These are phyloP conservation scores for Rhododendron ferrugineum DNA, from an alignment of 148 eudicot species.

Conservation along the genomic window DNA sequence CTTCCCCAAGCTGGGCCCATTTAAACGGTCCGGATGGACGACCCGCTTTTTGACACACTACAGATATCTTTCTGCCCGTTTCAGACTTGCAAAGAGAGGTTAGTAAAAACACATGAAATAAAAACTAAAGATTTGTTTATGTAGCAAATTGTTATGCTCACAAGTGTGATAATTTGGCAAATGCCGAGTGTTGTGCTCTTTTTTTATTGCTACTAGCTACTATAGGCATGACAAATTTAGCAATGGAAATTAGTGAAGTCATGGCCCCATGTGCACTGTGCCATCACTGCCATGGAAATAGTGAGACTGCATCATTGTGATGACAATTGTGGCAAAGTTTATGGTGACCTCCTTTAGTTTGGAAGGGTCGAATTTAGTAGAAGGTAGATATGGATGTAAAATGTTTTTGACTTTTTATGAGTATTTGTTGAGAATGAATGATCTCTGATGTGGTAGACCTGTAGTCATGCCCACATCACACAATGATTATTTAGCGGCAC, in stretches of 20 bases:
- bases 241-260: not conserved
- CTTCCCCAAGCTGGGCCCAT: not conserved
- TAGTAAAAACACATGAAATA: not conserved
- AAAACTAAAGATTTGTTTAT: not conserved
- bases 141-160: not conserved
- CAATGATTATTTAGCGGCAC: too few relatives aligned
- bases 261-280: not conserved
- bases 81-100: not conserved
- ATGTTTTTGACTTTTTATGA: too few relatives aligned
- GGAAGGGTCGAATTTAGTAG: not conserved
- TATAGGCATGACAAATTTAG: not conserved
- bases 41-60: not conserved
- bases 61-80: not conserved
- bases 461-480: too few relatives aligned
- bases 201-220: not conserved
- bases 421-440: not conserved
- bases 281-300: not conserved
- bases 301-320: not conserved
- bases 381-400: not conserved
- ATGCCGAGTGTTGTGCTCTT: not conserved
- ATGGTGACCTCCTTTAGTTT: not conserved
- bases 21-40: not conserved
- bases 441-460: not conserved
- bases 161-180: not conserved
- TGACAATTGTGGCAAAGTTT: not conserved